These are phyloP conservation scores for Thalassiosira exigua DNA, from an alignment of 352 stramenopile species.

Conservation along the genomic window DNA sequence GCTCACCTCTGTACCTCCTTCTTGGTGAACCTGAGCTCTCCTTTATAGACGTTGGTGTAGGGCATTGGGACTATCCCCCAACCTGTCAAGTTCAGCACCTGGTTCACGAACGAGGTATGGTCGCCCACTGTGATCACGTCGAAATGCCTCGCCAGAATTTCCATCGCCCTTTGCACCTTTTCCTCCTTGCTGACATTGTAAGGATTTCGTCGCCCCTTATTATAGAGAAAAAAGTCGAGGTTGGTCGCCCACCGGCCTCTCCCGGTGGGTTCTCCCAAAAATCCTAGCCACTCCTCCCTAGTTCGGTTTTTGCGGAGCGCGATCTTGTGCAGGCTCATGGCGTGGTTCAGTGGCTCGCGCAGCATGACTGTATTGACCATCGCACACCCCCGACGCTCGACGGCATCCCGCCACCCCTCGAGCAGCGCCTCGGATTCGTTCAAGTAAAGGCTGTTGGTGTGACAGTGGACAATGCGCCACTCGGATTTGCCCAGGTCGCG, in stretches of 20 bases:
- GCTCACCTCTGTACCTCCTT: slow-evolving; percentile 20
- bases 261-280: background rate
- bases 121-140: slow-evolving; percentile 17
- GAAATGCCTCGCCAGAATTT: slow-evolving; percentile 16
- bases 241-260: slow-evolving; percentile 9
- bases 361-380: slow-evolving; percentile 28
- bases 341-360: slow-evolving; percentile 35
- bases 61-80: background rate
- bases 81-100: slow-evolving; percentile 9
- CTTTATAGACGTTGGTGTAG: background rate
- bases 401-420: slow-evolving; percentile 9
- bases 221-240: slow-evolving; percentile 35
- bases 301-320: background rate
- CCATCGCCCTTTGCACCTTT: slow-evolving; percentile 19
- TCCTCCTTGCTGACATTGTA: slow-evolving; percentile 12
- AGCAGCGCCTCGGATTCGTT: slow-evolving; percentile 22
- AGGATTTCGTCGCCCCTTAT: slow-evolving; percentile 14
- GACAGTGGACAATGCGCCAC: slow-evolving; percentile 28
- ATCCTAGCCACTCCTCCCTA: background rate
- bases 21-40: slow-evolving; percentile 24
- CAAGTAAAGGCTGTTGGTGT: slow-evolving; percentile 23
- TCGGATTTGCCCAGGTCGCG: slow-evolving; percentile 32
- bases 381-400: slow-evolving; percentile 29
- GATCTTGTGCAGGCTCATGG: slow-evolving; percentile 16
- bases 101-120: background rate